Conservation (phyloP, 2,329 filamentous ascomycete genomes). For the Fusarium floridanum region DNA sequence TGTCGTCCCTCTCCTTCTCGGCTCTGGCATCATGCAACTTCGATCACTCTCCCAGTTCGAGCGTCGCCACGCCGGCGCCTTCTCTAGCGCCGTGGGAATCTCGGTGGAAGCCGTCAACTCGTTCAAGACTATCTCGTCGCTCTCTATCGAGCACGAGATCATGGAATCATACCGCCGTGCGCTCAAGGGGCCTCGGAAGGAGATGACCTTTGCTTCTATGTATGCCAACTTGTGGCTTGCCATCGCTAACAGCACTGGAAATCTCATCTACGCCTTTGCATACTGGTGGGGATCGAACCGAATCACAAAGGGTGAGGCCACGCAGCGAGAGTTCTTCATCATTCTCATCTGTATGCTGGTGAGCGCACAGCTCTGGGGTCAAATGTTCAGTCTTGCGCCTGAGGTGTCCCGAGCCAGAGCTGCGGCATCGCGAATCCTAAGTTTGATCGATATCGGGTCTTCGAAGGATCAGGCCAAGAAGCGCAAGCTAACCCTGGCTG, state of each 20-base stretch:
- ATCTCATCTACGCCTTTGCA: conserved; percentile 79
- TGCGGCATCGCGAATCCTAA: conserved; percentile 70
- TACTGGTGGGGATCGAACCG: conserved; percentile 85
- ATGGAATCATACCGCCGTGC: conserved; percentile 66
- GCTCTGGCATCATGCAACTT: conserved; percentile 77
- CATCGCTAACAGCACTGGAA: conserved; percentile 70
- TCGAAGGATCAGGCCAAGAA: conserved; percentile 39
- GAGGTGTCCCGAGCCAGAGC: conserved; percentile 77
- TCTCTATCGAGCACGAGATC: conserved; percentile 66
- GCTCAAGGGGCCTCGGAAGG: conserved; percentile 65
- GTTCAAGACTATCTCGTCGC: conserved; percentile 72
- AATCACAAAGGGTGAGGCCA: conserved; percentile 74
- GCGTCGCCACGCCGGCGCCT: conserved; percentile 73
- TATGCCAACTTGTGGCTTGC: conserved; percentile 72
- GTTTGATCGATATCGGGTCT: conserved; percentile 61
- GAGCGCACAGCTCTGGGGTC: conserved; percentile 78
- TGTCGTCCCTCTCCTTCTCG: conserved; percentile 76
- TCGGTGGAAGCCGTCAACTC: conserved; percentile 76
- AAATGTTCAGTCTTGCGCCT: conserved; percentile 80
- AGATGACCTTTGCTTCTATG: conserved; percentile 62
- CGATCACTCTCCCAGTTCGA: conserved; percentile 72
- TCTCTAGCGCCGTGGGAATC: conserved; percentile 72
- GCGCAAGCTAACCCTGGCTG: conserved; percentile 19
- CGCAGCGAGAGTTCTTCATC: conserved; percentile 78
- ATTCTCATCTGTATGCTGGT: conserved; percentile 79